These are phyloP conservation scores for Pochonia chlamydosporia DNA, from an alignment of 2,329 filamentous ascomycete genomes.

Conservation along the genomic window DNA sequence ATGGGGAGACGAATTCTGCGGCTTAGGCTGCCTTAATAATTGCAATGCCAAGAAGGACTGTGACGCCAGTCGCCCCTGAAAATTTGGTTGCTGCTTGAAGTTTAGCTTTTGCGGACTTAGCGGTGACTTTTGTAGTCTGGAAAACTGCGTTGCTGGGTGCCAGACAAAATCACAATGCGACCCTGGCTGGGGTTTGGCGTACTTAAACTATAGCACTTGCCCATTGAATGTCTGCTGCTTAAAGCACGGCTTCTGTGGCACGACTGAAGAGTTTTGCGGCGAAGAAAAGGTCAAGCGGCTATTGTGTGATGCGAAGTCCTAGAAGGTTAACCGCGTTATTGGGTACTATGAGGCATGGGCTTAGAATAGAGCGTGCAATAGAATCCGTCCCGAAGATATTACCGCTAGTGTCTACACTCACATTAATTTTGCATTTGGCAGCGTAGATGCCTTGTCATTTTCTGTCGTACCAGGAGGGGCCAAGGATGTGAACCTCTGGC, in stretches of 20 bases:
- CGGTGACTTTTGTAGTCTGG: neutral
- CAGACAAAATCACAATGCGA: slow-evolving; percentile 11
- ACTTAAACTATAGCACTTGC: slow-evolving; percentile 12
- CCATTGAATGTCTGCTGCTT: slow-evolving; percentile 32
- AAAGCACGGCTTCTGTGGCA: slow-evolving; percentile 26
- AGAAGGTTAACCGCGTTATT: slow-evolving; percentile 24
- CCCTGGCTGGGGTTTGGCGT: neutral
- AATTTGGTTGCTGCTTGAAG: too few relatives aligned
- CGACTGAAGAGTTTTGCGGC: slow-evolving; percentile 18
- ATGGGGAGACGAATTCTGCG: too few relatives aligned
- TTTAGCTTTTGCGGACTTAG: neutral
- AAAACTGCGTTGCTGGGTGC: slow-evolving; percentile 17
- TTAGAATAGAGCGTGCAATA: slow-evolving; percentile 13
- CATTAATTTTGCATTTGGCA: slow-evolving; percentile 28
- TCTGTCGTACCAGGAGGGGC: too few relatives aligned
- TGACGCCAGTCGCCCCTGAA: neutral
- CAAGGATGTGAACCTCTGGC: too few relatives aligned
- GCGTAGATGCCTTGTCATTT: slow-evolving; percentile 23
- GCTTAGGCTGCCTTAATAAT: too few relatives aligned
- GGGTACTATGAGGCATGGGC: slow-evolving; percentile 14
- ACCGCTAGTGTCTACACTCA: slow-evolving; percentile 21
- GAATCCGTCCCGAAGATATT: slow-evolving; percentile 19
- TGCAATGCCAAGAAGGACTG: slow-evolving; percentile 14
- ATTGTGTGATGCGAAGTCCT: neutral
- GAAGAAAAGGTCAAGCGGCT: slow-evolving; percentile 6